Evolutionary conservation across 2,329 filamentous ascomycete species (phyloP), one percentile per base, ranked within the genome.

Genomic region (Trichophyton verrucosum): DNA sequence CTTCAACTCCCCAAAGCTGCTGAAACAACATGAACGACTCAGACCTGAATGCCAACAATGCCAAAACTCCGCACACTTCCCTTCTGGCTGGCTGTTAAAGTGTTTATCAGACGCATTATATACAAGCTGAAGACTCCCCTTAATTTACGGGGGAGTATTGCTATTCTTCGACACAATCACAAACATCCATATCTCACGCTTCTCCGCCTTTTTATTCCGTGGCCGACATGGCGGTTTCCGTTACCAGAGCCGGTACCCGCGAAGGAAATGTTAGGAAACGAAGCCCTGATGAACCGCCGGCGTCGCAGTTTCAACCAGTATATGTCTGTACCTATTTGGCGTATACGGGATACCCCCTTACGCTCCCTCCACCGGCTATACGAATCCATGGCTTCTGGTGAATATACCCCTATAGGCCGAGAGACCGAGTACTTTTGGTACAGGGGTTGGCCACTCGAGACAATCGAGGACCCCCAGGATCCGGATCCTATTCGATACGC

Each of bases 381-480:
- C 49, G 68, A 70, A 53, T 61, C 62, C 46, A 64, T 68, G 60
- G 60, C 60, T 3, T 64, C 66, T 3, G 62, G 38, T 6, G 38
- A 67, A 6, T 65, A 66, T 49, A 58, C 60, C 7, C 55, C 63
- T 2, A 64, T 68, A 13, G 65, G 66, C 38, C 57, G 53, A 6
- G 67, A 68, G 61, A 64, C 64, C 1, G 65, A 68, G 33, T 71
- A 71, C 53, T 69, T 70, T 53, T 71, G 65, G 65, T 67, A 67
- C 38, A 66, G 67, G 15, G 51, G 64, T 30, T 71, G 68, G 68
- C 33, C 55, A 20, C 51, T 70, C 9, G n/a, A 59, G 36, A 55
- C 36, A 15, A 68, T 71, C 33, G 65, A 65, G 24, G 69, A 71
- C 42, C 69, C 69, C 1, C 44, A 49, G 9, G 69, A 69, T 33